Base-by-base conservation (phyloP, 2,329 filamentous ascomycete genomes). In the Colletotrichum sp. region DNA sequence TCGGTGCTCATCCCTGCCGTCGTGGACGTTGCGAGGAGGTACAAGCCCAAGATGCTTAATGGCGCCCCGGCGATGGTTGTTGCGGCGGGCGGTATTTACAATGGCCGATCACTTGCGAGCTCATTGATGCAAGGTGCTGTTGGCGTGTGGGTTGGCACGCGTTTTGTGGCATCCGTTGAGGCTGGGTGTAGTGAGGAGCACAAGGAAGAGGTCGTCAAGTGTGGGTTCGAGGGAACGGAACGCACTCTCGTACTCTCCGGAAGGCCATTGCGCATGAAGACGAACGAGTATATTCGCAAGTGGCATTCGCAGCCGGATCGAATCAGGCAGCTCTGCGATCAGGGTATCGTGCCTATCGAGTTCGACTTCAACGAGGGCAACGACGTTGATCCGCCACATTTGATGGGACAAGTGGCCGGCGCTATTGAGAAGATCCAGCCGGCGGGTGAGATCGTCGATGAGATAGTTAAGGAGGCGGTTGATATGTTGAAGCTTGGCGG, bases 321-420 rank as follows among this genome's bases (percentile, higher is more conserved):
- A 84, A 94, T 98, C 80, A 92, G 90, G 85, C 90, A 91, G 83
- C 87, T 98, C 82, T 96, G 94, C 38, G 92, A 93, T 43, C 87
- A 89, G 78, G 96, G 96, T 1, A 85, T 98, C 34, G 93, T 97
- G 76, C 96, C 96, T 1, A 88, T 98, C 77, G 91, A 94, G 85
- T 89, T 95, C 81, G 96, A 98, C 82, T 88, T 98, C 80, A 95
- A 98, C 66, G 89, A 95, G 70, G 94, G 94, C 2, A 93, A 93
- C 71, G 95, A 98, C 55, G 87, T 98, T 15, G 96, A 98, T 81
- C 88, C 94, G 71, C 96, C 96, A 15, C 96, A 96, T 84, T 83
- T 98, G 81, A 98, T 98, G 96, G 96, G 96, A 2, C 95, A 98
- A 86, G 96, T 98, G 10, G 94, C 95, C 1, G 96, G 94, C 3